Base-by-base conservation (phyloP, 306 rosid species). In the Trichosanthes cucumerina region DNA sequence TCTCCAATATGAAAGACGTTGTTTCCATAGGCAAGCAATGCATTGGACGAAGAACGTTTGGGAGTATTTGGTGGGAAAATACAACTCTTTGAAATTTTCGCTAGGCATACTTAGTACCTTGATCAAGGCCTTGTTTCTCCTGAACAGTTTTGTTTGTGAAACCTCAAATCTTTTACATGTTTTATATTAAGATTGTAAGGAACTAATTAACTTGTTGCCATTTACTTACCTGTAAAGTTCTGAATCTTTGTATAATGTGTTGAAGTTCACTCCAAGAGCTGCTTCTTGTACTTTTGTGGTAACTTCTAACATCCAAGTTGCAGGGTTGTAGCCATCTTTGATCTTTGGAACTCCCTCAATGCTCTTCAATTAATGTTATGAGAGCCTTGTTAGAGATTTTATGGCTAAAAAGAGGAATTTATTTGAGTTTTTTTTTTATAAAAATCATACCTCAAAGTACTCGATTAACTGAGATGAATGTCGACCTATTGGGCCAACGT, bases 301-400 rank as follows among this genome's bases (percentile, higher is more conserved):
- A 75, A 88, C 84, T 73, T 94, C 97, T 79, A 94, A 33, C 97
- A 94, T 92, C 98, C 98, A 94, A 23, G 98, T 92, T 54, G 97
- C 98, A 8, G 98, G 98, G 64, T 94, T 92, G 81, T 90, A 89
- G 11, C 96, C 97, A 65, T 89, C 91, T 78, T 88, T 90, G 53
- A 90, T 90, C 84, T 85, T 90, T 12, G 83, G 79, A 33, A 86
- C 58, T 80, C 93, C 93, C 63, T 84, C 84, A 70, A 90, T 79
- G 15, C 79, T 81, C 97, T 88, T 18, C 12, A 72, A 74, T 58
- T 68, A 74, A 76, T 23, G 23, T 26, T 3, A 60, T 26, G 28
- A 14, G 57, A 23, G 6, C 7, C 1, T 78, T 60, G 28, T 78
- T 43, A 78, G 59, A 26, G 12, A 49, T 47, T 46, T 47, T 24